Evolutionary conservation across 2,329 filamentous ascomycete species (phyloP).

Genomic region (Dendrostoma leiphaemia): DNA sequence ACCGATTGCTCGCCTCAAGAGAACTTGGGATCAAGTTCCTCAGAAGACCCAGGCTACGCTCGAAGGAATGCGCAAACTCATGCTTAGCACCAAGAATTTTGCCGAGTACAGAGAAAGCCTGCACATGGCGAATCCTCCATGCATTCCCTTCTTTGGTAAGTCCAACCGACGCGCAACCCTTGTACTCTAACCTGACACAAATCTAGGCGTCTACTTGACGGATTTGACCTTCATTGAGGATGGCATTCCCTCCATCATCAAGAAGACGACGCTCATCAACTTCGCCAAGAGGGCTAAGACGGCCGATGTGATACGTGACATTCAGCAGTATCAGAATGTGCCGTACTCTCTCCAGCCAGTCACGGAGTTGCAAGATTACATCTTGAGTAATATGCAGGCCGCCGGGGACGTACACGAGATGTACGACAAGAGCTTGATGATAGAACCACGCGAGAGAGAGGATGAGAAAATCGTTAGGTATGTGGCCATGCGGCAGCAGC

Average conservation of each 20-base stretch:
- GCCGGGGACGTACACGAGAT: constrained; percentile 97
- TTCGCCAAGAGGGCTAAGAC: constrained; percentile 98
- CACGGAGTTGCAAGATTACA: constrained; percentile 92
- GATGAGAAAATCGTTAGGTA: constrained; percentile 99
- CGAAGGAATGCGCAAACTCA: constrained; percentile 89
- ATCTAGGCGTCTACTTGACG: constrained; percentile 84
- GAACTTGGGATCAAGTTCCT: constrained; percentile 93
- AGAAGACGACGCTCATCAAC: constrained; percentile 96
- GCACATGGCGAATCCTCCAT: constrained; percentile 90
- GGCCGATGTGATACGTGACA: constrained; percentile 95
- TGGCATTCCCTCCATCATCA: constrained; percentile 92
- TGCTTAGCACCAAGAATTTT: constrained; percentile 98
- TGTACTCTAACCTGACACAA: constrained; percentile 16
- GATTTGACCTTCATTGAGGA: constrained; percentile 99
- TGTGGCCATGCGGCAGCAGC: constrained; percentile 35
- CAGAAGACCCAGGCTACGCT: constrained; percentile 76
- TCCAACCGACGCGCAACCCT: background rate
- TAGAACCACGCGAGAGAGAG: constrained; percentile 93
- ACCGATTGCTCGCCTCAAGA: constrained; percentile 87
- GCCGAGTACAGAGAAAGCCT: constrained; percentile 92
- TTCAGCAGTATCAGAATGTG: constrained; percentile 97
- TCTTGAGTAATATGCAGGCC: constrained; percentile 91
- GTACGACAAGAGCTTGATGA: constrained; percentile 93
- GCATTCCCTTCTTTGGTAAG: constrained; percentile 96
- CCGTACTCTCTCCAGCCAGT: constrained; percentile 92